phyloP scores from a whole-genome alignment of 345 rosid species.

The Euphorbia lathyris region DNA sequence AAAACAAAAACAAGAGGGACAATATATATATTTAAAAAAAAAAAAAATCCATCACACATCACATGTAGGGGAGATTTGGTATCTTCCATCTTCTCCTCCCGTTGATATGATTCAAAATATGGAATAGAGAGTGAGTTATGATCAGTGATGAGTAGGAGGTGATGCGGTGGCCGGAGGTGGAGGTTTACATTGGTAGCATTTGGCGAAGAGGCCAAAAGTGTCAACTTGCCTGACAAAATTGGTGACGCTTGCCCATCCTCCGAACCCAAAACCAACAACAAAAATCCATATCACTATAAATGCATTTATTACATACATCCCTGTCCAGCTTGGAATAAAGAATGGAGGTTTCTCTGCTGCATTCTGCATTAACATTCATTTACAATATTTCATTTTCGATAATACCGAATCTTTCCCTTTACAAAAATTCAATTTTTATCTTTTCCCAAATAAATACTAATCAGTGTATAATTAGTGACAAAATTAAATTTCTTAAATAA shows the following conservation, averaged over 20 bases:
- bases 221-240: slow-evolving; percentile 85
- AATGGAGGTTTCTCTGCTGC: slow-evolving; percentile 95
- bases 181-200: slow-evolving; percentile 97
- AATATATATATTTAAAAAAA: neutral
- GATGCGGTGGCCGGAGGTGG: slow-evolving; percentile 35
- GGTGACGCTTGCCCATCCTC: slow-evolving; percentile 97
- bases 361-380: slow-evolving; percentile 46
- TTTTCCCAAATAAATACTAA: no score
- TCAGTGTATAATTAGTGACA: no score
- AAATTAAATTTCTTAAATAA: no score
- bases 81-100: slow-evolving; percentile 19
- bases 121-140: slow-evolving; percentile 15
- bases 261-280: slow-evolving; percentile 83
- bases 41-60: slow-evolving; percentile 49
- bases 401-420: no score
- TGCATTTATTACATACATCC: slow-evolving; percentile 66
- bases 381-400: no score
- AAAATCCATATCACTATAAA: slow-evolving; percentile 83
- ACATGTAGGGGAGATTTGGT: slow-evolving; percentile 42
- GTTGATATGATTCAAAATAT: slow-evolving; percentile 53
- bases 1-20: neutral
- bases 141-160: slow-evolving; percentile 33
- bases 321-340: slow-evolving; percentile 88
- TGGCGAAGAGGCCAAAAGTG: slow-evolving; percentile 89
- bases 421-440: no score